Evolutionary conservation across 495 filamentous ascomycete species (phyloP).

Genomic region (Aspergillus saccharolyticus): DNA sequence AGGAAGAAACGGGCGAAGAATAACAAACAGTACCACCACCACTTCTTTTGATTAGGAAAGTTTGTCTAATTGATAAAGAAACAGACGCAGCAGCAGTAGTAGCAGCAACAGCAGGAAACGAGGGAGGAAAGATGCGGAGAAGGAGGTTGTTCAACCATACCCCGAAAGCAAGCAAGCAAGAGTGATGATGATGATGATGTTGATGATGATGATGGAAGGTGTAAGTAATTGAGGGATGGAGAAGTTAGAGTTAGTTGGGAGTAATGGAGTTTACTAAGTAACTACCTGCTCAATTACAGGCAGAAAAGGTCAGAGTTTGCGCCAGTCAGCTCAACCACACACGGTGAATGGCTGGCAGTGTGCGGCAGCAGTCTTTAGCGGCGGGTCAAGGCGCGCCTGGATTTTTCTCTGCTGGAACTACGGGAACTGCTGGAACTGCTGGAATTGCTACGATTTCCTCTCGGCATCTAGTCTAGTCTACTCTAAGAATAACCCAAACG

Average conservation of each 20-base stretch:
- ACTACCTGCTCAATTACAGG: slow-evolving; percentile 6
- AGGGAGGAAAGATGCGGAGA: slow-evolving; percentile 1
- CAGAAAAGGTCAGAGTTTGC: slow-evolving; percentile 15
- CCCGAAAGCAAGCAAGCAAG: not conserved
- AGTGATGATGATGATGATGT: not conserved
- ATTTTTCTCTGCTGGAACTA: slow-evolving; percentile 8
- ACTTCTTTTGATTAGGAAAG: not conserved
- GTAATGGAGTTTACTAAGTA: no score
- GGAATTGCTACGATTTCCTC: not conserved
- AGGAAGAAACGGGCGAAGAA: not conserved
- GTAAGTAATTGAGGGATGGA: not conserved
- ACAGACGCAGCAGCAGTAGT: not conserved
- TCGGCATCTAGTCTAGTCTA: no score
- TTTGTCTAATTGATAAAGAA: not conserved
- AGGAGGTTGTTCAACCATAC: slow-evolving; percentile 2
- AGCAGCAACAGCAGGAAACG: not conserved
- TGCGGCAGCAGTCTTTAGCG: not conserved
- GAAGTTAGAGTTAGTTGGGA: no score
- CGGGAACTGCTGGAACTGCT: slow-evolving; percentile 3
- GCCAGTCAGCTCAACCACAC: slow-evolving; percentile 8
- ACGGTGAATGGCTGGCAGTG: slow-evolving; percentile 7
- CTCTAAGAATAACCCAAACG: not conserved
- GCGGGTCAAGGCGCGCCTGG: slow-evolving; percentile 13
- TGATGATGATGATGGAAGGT: not conserved
- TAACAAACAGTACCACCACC: not conserved